Percentiles rank a stretch among this genome's conserved stretches.
Conservation (phyloP, 139 green algal genomes). For the Chlorella sorokiniana region DNA sequence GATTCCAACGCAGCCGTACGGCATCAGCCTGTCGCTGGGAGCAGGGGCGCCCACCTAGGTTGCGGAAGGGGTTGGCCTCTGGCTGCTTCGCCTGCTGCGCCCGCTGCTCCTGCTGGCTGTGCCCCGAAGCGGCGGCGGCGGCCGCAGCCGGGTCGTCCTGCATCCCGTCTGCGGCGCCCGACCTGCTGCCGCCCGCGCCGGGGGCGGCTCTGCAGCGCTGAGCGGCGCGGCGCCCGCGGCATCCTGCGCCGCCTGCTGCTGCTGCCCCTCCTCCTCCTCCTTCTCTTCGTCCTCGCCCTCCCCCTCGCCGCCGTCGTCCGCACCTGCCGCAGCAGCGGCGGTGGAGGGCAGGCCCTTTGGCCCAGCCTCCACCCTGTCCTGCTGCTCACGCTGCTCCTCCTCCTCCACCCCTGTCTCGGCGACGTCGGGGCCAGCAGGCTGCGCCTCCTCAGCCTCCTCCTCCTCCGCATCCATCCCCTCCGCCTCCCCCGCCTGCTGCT, state of each 20-base stretch:
- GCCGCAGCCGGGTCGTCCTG: conserved; percentile 20
- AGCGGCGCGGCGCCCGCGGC: background rate
- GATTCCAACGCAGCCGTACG: background rate
- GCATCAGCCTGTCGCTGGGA: background rate
- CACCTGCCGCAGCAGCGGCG: conserved; percentile 31
- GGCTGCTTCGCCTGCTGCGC: conserved; percentile 17
- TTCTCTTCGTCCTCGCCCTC: conserved; percentile 24
- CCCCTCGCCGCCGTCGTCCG: conserved; percentile 34
- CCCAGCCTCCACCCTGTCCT: conserved; percentile 42
- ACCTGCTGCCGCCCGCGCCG: conserved; percentile 26
- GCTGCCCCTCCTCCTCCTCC: conserved; percentile 27
- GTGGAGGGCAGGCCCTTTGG: conserved; percentile 56
- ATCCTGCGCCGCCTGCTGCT: conserved; percentile 14
- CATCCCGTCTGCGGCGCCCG: conserved; percentile 29
- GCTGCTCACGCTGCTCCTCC: background rate
- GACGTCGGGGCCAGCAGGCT: background rate
- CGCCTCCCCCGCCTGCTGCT: conserved; percentile 17
- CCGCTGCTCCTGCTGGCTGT: background rate
- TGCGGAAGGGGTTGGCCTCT: conserved; percentile 77
- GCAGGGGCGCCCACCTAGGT: conserved; percentile 48
- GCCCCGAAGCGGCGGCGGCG: conserved; percentile 3
- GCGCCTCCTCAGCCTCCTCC: conserved; percentile 29
- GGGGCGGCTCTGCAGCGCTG: conserved; percentile 20
- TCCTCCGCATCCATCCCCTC: conserved; percentile 37
- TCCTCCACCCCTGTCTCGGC: conserved; percentile 3